Percentiles rank a stretch among this genome's conserved stretches.
These are phyloP conservation scores for Pseudogymnoascus sp. DNA, from an alignment of 2,329 filamentous ascomycete genomes.

Conservation along the genomic window DNA sequence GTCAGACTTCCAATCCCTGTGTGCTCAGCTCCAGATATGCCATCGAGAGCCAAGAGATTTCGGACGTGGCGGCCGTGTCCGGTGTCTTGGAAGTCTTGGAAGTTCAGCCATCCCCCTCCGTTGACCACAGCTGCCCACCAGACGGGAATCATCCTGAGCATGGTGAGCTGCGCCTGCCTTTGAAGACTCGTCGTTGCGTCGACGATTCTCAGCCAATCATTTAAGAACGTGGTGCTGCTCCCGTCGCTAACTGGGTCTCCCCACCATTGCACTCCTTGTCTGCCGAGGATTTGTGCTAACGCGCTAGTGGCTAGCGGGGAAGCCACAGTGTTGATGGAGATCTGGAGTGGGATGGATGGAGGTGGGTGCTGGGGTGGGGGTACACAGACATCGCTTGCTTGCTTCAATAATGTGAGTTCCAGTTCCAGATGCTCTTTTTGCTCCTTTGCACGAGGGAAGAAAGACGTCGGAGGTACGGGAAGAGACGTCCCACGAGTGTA, in stretches of 20 bases:
- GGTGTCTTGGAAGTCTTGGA: background rate
- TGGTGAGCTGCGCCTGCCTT: background rate
- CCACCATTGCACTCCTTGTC: background rate
- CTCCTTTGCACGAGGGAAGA: too few species aligned
- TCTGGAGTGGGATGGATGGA: background rate
- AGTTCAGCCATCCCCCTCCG: too few species aligned
- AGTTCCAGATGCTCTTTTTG: too few species aligned
- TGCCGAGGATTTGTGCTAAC: background rate
- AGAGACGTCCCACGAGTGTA: too few species aligned
- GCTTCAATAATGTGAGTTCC: too few species aligned
- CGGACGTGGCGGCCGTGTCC: background rate
- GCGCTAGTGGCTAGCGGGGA: background rate
- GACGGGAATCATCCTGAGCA: background rate
- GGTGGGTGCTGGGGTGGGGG: background rate
- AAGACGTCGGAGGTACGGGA: too few species aligned
- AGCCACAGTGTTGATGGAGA: background rate
- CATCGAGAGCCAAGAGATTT: background rate
- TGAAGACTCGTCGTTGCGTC: background rate
- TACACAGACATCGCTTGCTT: background rate
- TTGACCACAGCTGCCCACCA: background rate
- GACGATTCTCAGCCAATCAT: conserved; percentile 5
- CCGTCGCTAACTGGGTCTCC: conserved; percentile 5
- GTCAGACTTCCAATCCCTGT: background rate
- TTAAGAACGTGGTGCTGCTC: background rate
- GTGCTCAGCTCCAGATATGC: background rate